These are phyloP conservation scores for Russula abietina DNA, from an alignment of 768 basidiomycete genomes.

Conservation along the genomic window DNA sequence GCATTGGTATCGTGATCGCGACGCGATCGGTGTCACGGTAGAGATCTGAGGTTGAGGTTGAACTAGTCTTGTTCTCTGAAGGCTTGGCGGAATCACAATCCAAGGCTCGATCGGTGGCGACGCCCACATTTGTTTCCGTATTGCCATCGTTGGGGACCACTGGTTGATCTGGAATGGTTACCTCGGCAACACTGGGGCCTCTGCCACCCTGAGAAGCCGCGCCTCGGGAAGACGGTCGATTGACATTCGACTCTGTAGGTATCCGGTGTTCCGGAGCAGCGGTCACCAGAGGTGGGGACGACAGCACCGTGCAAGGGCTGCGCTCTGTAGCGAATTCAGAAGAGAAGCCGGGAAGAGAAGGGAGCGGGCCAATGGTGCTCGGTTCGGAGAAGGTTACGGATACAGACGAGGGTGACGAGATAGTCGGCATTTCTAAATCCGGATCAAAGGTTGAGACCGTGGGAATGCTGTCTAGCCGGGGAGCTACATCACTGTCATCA, in stretches of 20 bases:
- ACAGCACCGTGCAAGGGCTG: constrained; percentile 1
- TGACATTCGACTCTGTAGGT: neutral
- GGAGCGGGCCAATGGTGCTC: constrained; percentile 1
- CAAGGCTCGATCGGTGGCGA: neutral
- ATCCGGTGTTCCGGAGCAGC: neutral
- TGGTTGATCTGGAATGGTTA: neutral
- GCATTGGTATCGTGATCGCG: neutral
- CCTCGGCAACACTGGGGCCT: neutral
- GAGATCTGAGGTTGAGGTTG: constrained; percentile 7
- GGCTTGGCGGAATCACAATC: neutral
- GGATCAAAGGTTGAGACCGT: neutral
- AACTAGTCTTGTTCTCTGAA: neutral
- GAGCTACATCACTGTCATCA: neutral
- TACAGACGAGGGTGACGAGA: constrained; percentile 1
- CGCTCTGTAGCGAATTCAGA: neutral
- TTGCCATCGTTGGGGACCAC: neutral
- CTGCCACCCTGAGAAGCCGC: neutral
- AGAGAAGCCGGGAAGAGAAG: constrained; percentile 1
- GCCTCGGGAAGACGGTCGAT: neutral
- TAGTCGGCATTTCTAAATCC: neutral
- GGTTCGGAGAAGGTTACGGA: neutral
- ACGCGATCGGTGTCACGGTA: constrained; percentile 2
- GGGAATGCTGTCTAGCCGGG: neutral
- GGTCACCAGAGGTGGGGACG: neutral
- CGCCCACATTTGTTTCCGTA: neutral